Base-by-base conservation (phyloP, 371 early-diverging fungal species). In the Basidiobolus meristosporus region DNA sequence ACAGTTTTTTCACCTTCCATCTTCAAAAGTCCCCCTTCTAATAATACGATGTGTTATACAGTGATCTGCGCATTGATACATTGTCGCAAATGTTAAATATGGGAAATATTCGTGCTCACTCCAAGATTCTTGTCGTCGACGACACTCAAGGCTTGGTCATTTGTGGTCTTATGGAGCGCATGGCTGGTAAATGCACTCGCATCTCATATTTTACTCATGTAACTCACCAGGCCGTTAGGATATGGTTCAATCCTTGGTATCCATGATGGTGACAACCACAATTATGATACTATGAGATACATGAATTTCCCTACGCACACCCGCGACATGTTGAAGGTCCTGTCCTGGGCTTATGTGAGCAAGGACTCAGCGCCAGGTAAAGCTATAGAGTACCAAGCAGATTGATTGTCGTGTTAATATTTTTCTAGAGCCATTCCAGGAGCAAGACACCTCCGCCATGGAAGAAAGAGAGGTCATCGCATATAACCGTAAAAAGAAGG, bases 11-110 rank as follows among this genome's bases (percentile, higher is more conserved):
- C 12, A 36, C 38, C 12, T n/a, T n/a, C n/a, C n/a, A n/a, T n/a
- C n/a, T n/a, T n/a, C n/a, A n/a, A n/a, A 44, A 26, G 7, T 41
- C 3, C 36, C 20, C 2, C 16, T 19, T 20, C 26, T n/a, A 32
- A 22, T 54, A 39, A 30, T 39, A 7, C 11, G 40, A 18, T 15
- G 5, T 1, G 17, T 31, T 39, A 6, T n/a, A 18, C 37, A 73
- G 84, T 35, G 74, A 83, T 16, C 48, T 96, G 22, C 82, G 97
- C 10, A 57, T 78, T 14, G 97, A 97, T 54, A 84, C 92, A 3
- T 66, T 97, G 9, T 74, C 91, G n/a, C 90, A 90, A 56, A 49
- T 97, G 12, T 55, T 97, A 23, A 68, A 73, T 6, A 52, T 70
- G 36, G 77, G 73, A 10, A 92, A 95, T 51, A 73, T 92, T 2